Conservation (phyloP, 257 asterid species). For the Scutellaria baicalensis region DNA sequence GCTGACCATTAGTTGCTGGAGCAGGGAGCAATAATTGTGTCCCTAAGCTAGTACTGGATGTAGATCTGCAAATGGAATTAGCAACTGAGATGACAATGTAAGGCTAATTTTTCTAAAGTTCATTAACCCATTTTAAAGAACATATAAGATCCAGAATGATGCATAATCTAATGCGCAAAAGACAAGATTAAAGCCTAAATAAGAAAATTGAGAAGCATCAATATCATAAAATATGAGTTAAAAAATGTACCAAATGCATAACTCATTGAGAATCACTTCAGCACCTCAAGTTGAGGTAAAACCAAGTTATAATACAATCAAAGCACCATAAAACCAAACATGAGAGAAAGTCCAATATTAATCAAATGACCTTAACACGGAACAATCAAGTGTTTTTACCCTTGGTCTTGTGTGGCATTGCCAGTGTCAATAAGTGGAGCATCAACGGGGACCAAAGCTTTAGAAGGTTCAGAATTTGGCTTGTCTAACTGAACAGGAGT, state of each 20-base stretch:
- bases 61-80: constrained; percentile 38
- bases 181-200: background rate
- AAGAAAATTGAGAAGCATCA: background rate
- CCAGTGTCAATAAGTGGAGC: constrained; percentile 81
- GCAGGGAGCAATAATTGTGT: constrained; percentile 55
- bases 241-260: background rate
- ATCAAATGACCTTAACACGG: background rate
- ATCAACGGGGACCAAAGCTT: constrained; percentile 57
- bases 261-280: background rate
- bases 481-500: constrained; percentile 40
- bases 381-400: constrained; percentile 42
- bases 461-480: constrained; percentile 46
- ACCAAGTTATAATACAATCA: background rate
- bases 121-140: background rate
- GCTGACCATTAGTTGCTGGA: constrained; percentile 43
- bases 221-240: background rate
- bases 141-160: background rate
- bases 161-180: background rate
- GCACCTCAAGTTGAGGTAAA: background rate
- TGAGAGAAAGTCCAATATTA: constrained; percentile 4
- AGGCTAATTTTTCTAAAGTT: background rate
- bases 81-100: background rate
- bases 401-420: constrained; percentile 44
- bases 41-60: constrained; percentile 53
- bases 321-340: background rate